Percentiles rank a stretch among this genome's conserved stretches.
These are phyloP conservation scores for Amauroascus niger DNA, from an alignment of 2,329 filamentous ascomycete genomes.

Conservation along the genomic window DNA sequence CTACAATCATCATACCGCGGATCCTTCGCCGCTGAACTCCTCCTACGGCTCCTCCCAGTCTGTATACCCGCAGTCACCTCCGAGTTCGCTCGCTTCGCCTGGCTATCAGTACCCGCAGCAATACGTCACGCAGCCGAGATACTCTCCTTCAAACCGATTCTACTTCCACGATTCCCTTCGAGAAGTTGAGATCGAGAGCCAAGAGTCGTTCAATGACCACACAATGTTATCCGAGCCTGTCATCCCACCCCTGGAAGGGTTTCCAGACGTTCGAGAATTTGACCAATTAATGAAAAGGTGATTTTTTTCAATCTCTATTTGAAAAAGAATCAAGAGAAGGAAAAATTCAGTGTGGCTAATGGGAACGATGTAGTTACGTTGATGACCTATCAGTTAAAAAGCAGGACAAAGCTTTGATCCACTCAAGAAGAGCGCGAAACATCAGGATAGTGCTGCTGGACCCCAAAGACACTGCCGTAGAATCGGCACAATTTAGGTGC, in stretches of 20 bases:
- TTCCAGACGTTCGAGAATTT: slow-evolving; percentile 39
- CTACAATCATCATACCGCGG: slow-evolving; percentile 28
- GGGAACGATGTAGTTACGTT: slow-evolving; percentile 34
- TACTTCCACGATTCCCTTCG: slow-evolving; percentile 28
- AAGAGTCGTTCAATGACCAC: slow-evolving; percentile 37
- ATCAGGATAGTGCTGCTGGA: slow-evolving; percentile 41
- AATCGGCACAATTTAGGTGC: slow-evolving; percentile 44
- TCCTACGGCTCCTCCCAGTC: slow-evolving; percentile 28
- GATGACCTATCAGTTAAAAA: slow-evolving; percentile 43
- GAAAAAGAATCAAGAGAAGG: too few species aligned
- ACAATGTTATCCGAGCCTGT: slow-evolving; percentile 39
- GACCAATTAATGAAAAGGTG: slow-evolving; percentile 40
- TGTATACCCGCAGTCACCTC: slow-evolving; percentile 23
- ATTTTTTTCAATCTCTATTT: neutral
- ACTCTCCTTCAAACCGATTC: slow-evolving; percentile 27
- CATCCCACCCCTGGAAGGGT: slow-evolving; percentile 36
- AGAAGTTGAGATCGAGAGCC: slow-evolving; percentile 36
- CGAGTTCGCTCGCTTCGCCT: slow-evolving; percentile 12
- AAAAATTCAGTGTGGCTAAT: neutral
- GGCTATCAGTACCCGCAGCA: slow-evolving; percentile 28
- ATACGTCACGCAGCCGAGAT: slow-evolving; percentile 28
- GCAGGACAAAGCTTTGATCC: slow-evolving; percentile 44
- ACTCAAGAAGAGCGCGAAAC: slow-evolving; percentile 40
- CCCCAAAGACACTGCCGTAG: slow-evolving; percentile 42
- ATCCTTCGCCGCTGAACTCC: slow-evolving; percentile 25